Conservation (phyloP, 192 early-diverging fungal genomes). For the Umbelopsis sp. region DNA sequence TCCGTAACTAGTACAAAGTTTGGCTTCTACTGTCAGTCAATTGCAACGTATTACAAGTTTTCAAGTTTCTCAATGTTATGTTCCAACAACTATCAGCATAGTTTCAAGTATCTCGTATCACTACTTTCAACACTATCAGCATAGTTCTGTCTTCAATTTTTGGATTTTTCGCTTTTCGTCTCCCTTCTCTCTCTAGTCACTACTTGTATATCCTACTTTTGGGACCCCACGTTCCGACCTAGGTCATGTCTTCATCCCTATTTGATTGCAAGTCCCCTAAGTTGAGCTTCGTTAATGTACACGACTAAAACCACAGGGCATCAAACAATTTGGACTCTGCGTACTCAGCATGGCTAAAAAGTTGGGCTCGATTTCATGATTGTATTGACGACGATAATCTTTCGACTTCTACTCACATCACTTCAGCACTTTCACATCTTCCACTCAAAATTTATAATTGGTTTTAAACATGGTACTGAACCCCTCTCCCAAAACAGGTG, state of each 20-base stretch:
- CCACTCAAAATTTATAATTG: not conserved
- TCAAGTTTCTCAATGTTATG: no score
- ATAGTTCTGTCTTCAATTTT: no score
- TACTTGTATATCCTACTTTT: no score
- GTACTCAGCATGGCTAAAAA: not conserved
- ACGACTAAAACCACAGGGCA: conserved; percentile 7
- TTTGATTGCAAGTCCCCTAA: conserved; percentile 9
- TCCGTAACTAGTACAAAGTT: no score
- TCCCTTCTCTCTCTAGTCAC: no score
- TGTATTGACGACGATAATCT: not conserved
- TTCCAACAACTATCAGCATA: no score
- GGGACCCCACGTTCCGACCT: not conserved
- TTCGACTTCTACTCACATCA: conserved; percentile 3
- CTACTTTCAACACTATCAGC: no score
- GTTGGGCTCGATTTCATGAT: conserved; percentile 20
- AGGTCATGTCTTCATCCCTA: conserved; percentile 17
- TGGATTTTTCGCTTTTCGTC: no score
- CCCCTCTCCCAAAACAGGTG: conserved; percentile 9
- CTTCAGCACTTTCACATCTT: not conserved
- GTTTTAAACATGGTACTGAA: conserved; percentile 12
- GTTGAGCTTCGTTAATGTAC: not conserved
- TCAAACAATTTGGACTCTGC: not conserved
- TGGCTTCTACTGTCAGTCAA: no score
- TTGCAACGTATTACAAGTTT: no score
- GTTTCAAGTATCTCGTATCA: no score